Evolutionary conservation across 441 rosid species (phyloP).

Genomic region (Geranium incanum): DNA sequence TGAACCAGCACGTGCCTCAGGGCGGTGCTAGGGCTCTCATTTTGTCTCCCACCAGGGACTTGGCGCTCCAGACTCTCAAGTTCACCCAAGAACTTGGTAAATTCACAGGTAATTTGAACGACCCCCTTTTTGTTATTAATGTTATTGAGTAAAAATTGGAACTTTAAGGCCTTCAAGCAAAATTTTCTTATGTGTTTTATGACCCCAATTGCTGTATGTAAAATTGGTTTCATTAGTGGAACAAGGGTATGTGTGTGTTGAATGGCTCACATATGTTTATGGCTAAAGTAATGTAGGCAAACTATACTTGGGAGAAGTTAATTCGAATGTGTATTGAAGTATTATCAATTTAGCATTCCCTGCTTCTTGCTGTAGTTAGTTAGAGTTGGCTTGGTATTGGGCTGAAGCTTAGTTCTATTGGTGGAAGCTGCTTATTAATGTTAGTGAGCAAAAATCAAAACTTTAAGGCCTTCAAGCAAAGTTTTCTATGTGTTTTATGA

Average conservation of each 20-base stretch:
- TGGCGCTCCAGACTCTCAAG: constrained; percentile 84
- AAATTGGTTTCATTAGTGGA: not conserved
- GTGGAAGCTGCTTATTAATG: not conserved
- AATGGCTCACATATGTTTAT: not conserved
- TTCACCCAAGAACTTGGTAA: constrained; percentile 77
- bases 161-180: not conserved
- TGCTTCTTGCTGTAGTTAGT: not conserved
- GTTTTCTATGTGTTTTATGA: no score
- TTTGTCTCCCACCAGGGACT: constrained; percentile 82
- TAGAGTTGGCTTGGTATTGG: not conserved
- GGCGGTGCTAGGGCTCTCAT: constrained; percentile 78
- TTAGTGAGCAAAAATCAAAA: no score
- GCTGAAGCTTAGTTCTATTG: not conserved
- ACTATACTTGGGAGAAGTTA: not conserved
- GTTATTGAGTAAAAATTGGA: not conserved
- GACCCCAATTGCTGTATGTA: no score
- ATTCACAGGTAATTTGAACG: constrained; percentile 49
- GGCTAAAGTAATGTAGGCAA: not conserved
- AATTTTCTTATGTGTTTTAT: no score
- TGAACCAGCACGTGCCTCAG: constrained; percentile 65
- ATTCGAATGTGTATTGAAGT: not conserved
- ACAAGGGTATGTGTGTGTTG: not conserved
- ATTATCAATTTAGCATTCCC: not conserved
- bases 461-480: no score
- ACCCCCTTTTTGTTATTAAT: not conserved